Percentiles rank a stretch among this genome's conserved stretches.
Conservation (phyloP, 129 eudicot genomes). For the Logfia minima region DNA sequence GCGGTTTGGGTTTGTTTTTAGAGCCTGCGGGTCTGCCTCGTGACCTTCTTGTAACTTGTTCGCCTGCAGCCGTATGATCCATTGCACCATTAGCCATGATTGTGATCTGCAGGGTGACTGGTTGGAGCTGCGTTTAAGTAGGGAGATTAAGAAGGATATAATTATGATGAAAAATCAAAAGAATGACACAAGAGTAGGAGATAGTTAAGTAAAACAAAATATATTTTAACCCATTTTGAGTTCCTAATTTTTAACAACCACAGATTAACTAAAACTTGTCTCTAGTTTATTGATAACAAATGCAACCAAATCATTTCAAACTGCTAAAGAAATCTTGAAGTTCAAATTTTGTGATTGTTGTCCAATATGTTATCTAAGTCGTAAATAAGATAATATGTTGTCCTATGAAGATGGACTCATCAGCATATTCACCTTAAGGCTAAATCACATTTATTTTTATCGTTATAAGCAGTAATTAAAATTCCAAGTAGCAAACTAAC, state of each 20-base stretch:
- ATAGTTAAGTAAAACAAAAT: slow-evolving; percentile 47
- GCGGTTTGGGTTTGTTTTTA: slow-evolving; percentile 71
- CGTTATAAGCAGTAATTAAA: neutral
- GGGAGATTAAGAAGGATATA: slow-evolving; percentile 30
- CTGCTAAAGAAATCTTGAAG: no score
- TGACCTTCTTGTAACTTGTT: slow-evolving; percentile 44
- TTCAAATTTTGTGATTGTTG: no score
- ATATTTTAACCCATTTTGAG: slow-evolving; percentile 6
- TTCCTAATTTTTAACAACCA: slow-evolving; percentile 49
- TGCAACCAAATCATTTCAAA: neutral
- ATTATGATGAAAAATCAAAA: slow-evolving; percentile 36
- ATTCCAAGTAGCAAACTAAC: neutral
- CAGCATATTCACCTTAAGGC: neutral
- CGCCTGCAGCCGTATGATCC: slow-evolving; percentile 30
- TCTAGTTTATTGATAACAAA: neutral
- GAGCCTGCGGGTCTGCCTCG: slow-evolving; percentile 76
- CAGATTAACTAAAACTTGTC: slow-evolving; percentile 39
- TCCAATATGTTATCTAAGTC: no score
- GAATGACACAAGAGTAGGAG: slow-evolving; percentile 60
- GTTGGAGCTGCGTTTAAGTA: slow-evolving; percentile 40
- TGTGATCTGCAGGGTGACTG: neutral
- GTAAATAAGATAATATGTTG: neutral
- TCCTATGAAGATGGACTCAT: neutral
- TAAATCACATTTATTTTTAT: no score
- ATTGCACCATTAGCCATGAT: slow-evolving; percentile 40